Percentiles rank a stretch among this genome's conserved stretches.
These are phyloP conservation scores for Stygiomarasmius scandens DNA, from an alignment of 1,284 basidiomycete species.

Conservation along the genomic window DNA sequence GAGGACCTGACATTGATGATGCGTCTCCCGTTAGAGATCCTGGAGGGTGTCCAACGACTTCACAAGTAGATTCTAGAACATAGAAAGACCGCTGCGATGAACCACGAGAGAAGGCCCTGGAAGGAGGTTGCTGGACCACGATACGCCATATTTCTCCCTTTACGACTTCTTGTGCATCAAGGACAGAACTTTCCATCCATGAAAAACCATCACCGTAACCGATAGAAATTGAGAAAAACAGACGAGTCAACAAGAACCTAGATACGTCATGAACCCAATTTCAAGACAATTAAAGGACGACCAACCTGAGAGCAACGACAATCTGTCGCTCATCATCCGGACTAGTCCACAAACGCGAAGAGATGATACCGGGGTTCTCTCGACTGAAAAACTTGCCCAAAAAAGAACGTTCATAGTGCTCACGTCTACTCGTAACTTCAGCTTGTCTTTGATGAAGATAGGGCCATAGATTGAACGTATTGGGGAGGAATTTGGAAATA, in stretches of 20 bases:
- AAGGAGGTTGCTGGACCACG: conserved; percentile 30
- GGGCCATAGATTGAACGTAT: conserved; percentile 69
- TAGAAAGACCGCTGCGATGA: conserved; percentile 40
- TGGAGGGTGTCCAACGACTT: conserved; percentile 56
- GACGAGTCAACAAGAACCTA: conserved; percentile 63
- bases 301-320: conserved; percentile 56
- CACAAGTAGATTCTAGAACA: conserved; percentile 69
- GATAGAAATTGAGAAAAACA: conserved; percentile 64
- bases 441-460: conserved; percentile 55
- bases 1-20: conserved; percentile 15
- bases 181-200: conserved; percentile 40
- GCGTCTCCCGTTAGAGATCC: not conserved
- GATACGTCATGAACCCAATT: not conserved
- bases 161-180: conserved; percentile 54
- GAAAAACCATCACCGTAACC: conserved; percentile 34
- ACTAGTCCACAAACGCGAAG: conserved; percentile 56
- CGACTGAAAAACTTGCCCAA: conserved; percentile 40
- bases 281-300: conserved; percentile 14
- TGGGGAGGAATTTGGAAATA: conserved; percentile 39
- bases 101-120: not conserved
- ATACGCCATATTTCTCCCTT: conserved; percentile 62
- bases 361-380: conserved; percentile 36
- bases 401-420: conserved; percentile 50
- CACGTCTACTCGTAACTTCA: conserved; percentile 42
- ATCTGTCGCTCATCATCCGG: conserved; percentile 61